Evolutionary conservation across 129 eudicot species (phyloP).

Genomic region (Ambrosia trifida): DNA sequence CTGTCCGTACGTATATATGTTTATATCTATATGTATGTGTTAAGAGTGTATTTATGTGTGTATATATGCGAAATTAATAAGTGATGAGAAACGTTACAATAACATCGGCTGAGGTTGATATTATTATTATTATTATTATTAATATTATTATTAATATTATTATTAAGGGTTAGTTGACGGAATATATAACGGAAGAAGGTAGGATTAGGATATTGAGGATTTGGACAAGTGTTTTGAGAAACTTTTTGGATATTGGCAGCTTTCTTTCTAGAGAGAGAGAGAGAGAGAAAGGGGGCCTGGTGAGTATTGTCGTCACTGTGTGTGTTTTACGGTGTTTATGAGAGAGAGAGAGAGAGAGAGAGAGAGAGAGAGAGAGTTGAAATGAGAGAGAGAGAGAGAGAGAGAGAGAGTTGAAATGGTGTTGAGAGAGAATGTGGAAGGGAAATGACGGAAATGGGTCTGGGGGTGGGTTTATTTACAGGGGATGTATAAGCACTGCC

Average conservation of each 20-base stretch:
- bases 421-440: too few relatives aligned
- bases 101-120: slow-evolving; percentile 17
- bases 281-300: slow-evolving; percentile 29
- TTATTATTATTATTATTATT: too few relatives aligned
- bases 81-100: slow-evolving; percentile 21
- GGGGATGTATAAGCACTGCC: too few relatives aligned
- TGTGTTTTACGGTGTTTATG: not conserved
- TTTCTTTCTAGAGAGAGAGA: too few relatives aligned
- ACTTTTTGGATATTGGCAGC: slow-evolving; percentile 26
- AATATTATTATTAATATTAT: too few relatives aligned
- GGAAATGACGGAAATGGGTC: too few relatives aligned
- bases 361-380: too few relatives aligned
- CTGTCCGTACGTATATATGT: slow-evolving; percentile 1
- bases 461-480: too few relatives aligned
- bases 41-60: not conserved
- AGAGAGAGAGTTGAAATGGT: too few relatives aligned
- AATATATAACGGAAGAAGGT: slow-evolving; percentile 11
- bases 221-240: slow-evolving; percentile 9
- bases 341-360: too few relatives aligned
- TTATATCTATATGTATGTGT: not conserved
- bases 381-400: too few relatives aligned
- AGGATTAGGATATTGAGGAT: slow-evolving; percentile 1
- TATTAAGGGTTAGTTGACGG: slow-evolving; percentile 15
- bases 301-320: slow-evolving; percentile 24
- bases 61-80: slow-evolving; percentile 1